phyloP scores from a whole-genome alignment of 2,329 filamentous ascomycete species.

The Aspergillus ustus region DNA sequence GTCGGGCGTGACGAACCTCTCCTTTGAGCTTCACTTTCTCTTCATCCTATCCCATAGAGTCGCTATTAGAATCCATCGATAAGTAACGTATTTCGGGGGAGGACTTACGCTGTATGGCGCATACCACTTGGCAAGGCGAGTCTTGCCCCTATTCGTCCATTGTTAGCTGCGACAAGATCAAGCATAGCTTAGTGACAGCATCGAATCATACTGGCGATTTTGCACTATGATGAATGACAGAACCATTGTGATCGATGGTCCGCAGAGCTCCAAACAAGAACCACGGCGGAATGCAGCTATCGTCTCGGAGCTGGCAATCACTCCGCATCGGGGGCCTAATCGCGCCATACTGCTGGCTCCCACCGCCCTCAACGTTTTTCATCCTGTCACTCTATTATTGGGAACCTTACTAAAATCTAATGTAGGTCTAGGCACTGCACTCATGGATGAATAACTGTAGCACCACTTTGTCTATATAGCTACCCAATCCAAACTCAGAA shows the following conservation, averaged over 20 bases:
- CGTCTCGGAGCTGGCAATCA: slow-evolving; percentile 1
- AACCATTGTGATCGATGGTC: slow-evolving; percentile 52
- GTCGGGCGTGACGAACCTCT: slow-evolving; percentile 64
- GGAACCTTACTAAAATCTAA: not conserved
- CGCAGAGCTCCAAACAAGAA: slow-evolving; percentile 20
- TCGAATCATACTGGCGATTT: slow-evolving; percentile 75
- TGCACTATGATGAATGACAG: slow-evolving; percentile 90
- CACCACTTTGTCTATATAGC: not conserved
- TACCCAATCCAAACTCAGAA: not conserved
- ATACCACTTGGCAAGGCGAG: slow-evolving; percentile 98
- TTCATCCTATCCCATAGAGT: slow-evolving; percentile 67
- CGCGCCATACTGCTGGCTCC: slow-evolving; percentile 33
- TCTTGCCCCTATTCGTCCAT: slow-evolving; percentile 77
- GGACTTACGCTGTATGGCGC: slow-evolving; percentile 79
- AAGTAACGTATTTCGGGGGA: not conserved
- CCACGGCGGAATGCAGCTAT: slow-evolving; percentile 24
- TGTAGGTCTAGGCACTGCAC: not conserved
- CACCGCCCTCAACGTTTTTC: slow-evolving; percentile 31
- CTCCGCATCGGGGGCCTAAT: slow-evolving; percentile 29
- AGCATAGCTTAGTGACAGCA: not conserved
- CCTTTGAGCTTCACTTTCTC: slow-evolving; percentile 99
- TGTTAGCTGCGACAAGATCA: slow-evolving; percentile 25
- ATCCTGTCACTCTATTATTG: slow-evolving; percentile 4
- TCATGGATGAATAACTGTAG: not conserved
- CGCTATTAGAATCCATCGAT: not conserved